Base-by-base conservation (phyloP, 2,329 filamentous ascomycete genomes). In the Stachybotrys chlorohalonatus region DNA sequence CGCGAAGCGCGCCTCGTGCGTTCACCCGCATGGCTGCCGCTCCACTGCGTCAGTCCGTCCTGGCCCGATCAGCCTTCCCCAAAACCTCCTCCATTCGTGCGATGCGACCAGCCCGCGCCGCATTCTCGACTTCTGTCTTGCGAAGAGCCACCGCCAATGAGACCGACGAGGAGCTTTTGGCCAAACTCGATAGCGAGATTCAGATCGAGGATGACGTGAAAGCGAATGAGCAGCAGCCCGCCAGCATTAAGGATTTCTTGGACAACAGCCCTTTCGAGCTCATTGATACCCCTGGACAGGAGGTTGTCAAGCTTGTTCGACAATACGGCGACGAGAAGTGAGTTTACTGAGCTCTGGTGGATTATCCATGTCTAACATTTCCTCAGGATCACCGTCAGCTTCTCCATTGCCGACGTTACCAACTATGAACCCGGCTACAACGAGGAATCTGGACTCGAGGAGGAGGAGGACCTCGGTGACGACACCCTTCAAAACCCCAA, bases 241-340 rank as follows among this genome's bases (percentile, higher is more conserved):
- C 84, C 59, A 89, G 86, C 70, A 82, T 96, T 71, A 86, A 90
- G 75, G 89, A 94, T 70, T 96, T 95, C 73, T 75, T 96, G 51
- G 85, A 93, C 68, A 93, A 90, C 75, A 86, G 86, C 67, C 82
- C 86, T 47, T 99, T 91, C 73, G 80, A 93, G 79, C 80, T 94
- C 58, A 78, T 89, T 66, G 94, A 99, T 72, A 83, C 80, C 36
- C 79, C 86, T 31, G 94, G 94, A 58, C 82, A 90, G 71, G 89
- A 97, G 75, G 90, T 96, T 63, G 89, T 99, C 62, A 80, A 87
- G 66, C 80, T 99, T 61, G 87, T 84, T 57, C 87, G 92, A 66
- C 86, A 82, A 60, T 93, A 89, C 66, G 89, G 88, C 65, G 86
- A 95, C 59, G 94, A 99, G 78, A 90, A 86, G 90, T 94, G 73